Conservation (phyloP, 164 flowering plant species). For the Cinnamomum chago region DNA sequence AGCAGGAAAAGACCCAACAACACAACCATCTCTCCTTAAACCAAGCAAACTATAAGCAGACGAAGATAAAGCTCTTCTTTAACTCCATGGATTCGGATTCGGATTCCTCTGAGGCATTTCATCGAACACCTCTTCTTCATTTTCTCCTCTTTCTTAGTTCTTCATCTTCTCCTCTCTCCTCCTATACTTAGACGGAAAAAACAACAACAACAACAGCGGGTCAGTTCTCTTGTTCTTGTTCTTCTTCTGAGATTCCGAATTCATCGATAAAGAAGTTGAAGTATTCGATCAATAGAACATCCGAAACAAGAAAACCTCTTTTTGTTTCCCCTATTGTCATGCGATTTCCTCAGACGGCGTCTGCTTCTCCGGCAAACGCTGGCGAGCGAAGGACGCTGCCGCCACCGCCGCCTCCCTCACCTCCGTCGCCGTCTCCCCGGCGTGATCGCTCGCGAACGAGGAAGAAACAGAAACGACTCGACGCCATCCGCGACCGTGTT, state of each 20-base stretch:
- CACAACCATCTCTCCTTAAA: neutral
- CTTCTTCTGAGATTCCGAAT: neutral
- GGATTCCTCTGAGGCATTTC: slow-evolving; percentile 3
- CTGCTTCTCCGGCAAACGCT: slow-evolving; percentile 27
- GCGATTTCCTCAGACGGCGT: slow-evolving; percentile 39
- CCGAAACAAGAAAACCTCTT: neutral
- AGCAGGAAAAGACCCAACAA: neutral
- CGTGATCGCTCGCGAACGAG: slow-evolving; percentile 26
- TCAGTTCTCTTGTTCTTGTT: neutral
- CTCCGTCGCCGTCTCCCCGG: slow-evolving; percentile 1
- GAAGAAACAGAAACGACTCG: slow-evolving; percentile 77
- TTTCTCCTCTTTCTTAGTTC: neutral
- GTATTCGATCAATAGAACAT: neutral
- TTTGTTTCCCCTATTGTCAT: slow-evolving; percentile 29
- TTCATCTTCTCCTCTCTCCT: neutral
- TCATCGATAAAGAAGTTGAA: neutral
- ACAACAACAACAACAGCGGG: neutral
- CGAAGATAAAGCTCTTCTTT: neutral
- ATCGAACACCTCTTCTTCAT: neutral
- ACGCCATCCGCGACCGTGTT: slow-evolving; percentile 63
- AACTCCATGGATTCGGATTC: slow-evolving; percentile 22
- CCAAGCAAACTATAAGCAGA: neutral
- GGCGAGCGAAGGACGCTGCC: slow-evolving; percentile 6
- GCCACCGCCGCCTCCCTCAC: slow-evolving; percentile 2
- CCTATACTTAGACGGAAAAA: neutral